Conservation (phyloP, 257 asterid species). For the Jacaranda mimosifolia region DNA sequence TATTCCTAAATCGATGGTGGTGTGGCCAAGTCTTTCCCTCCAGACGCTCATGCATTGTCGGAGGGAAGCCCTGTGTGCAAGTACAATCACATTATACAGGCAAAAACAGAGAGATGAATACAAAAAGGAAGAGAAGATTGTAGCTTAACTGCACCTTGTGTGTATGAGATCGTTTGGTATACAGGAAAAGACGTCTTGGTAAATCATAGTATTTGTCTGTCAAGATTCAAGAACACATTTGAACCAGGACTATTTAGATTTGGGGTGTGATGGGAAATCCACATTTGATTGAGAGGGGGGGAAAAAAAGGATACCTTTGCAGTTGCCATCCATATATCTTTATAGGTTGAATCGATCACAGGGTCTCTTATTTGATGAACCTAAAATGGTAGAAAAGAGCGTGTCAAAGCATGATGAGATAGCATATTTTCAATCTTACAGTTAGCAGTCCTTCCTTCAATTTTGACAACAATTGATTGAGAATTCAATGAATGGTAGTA, state of each 20-base stretch:
- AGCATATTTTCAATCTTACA: neutral
- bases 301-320: constrained; percentile 54
- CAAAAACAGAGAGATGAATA: constrained; percentile 16
- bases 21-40: constrained; percentile 66
- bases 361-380: constrained; percentile 64
- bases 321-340: constrained; percentile 74
- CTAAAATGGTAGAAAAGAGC: constrained; percentile 37
- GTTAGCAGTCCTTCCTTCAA: neutral
- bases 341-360: constrained; percentile 63
- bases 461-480: neutral
- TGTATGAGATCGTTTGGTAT: constrained; percentile 74
- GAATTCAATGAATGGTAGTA: neutral
- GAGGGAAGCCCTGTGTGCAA: constrained; percentile 56
- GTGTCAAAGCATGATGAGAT: constrained; percentile 12
- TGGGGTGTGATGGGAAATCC: neutral
- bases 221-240: constrained; percentile 24
- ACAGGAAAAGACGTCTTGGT: constrained; percentile 74
- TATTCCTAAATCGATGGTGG: constrained; percentile 72
- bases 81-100: neutral
- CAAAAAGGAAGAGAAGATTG: constrained; percentile 13
- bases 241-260: neutral
- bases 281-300: neutral
- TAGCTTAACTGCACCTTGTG: constrained; percentile 54
- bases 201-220: constrained; percentile 70
- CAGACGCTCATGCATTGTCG: constrained; percentile 63